These are phyloP conservation scores for Paramyrothecium sp. DNA, from an alignment of 2,329 filamentous ascomycete genomes.

Conservation along the genomic window DNA sequence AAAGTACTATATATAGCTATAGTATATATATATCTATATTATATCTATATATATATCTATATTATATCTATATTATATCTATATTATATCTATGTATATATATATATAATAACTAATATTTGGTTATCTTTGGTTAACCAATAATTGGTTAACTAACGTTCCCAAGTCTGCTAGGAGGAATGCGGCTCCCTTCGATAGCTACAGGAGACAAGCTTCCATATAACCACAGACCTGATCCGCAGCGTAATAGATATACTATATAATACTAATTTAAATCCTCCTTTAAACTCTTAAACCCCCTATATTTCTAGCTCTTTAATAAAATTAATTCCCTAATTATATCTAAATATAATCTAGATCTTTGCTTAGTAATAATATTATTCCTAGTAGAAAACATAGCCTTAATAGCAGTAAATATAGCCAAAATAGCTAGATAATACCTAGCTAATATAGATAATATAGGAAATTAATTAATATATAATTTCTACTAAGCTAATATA, in stretches of 20 bases:
- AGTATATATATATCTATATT: too few relatives aligned
- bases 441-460: too few relatives aligned
- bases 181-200: background rate
- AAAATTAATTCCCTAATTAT: background rate
- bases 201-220: background rate
- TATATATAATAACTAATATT: background rate
- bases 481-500: too few relatives aligned
- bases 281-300: too few relatives aligned
- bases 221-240: background rate
- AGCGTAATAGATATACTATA: background rate
- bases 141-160: constrained; percentile 1
- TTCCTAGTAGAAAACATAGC: too few relatives aligned
- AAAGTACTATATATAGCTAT: too few relatives aligned
- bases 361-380: too few relatives aligned
- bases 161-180: background rate
- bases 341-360: background rate
- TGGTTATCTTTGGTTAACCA: background rate
- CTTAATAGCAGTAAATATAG: too few relatives aligned
- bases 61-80: background rate
- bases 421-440: too few relatives aligned
- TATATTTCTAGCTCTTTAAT: constrained; percentile 1
- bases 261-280: background rate
- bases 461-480: too few relatives aligned
- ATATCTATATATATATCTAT: too few relatives aligned
- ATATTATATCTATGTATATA: background rate